These are phyloP conservation scores for Crepidotus variabilis DNA, from an alignment of 768 basidiomycete genomes.

Conservation along the genomic window DNA sequence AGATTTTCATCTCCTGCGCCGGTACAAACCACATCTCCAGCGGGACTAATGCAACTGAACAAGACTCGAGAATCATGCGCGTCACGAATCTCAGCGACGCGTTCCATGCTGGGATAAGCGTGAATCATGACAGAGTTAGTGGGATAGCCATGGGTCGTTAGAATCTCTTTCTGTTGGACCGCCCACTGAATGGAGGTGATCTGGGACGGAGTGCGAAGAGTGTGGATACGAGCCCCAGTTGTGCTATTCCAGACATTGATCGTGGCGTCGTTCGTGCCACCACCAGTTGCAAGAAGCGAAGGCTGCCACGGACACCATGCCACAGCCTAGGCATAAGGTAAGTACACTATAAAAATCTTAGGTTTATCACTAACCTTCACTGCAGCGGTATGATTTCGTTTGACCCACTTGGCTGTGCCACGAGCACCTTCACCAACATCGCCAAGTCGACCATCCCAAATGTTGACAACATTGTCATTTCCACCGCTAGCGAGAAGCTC, in stretches of 20 bases:
- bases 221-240: constrained; percentile 88
- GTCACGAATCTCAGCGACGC: constrained; percentile 80
- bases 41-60: constrained; percentile 81
- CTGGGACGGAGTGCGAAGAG: constrained; percentile 83
- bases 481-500: constrained; percentile 92
- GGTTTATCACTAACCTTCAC: constrained; percentile 46
- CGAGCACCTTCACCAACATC: constrained; percentile 48
- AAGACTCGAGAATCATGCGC: constrained; percentile 92
- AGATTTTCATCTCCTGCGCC: constrained; percentile 94
- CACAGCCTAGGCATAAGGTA: constrained; percentile 59
- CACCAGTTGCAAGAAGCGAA: constrained; percentile 86
- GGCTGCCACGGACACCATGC: constrained; percentile 99
- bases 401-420: constrained; percentile 82
- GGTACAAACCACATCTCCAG: constrained; percentile 88
- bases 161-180: constrained; percentile 81
- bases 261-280: constrained; percentile 91
- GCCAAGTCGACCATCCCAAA: constrained; percentile 87
- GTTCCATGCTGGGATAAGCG: constrained; percentile 79
- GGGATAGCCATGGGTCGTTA: constrained; percentile 94
- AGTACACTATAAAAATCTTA: neutral
- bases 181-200: constrained; percentile 90
- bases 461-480: constrained; percentile 97
- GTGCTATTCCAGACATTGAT: constrained; percentile 90
- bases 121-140: constrained; percentile 81
- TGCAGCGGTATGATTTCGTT: constrained; percentile 87